These are phyloP conservation scores for Tuber aestivum DNA, from an alignment of 495 filamentous ascomycete species.

Conservation along the genomic window DNA sequence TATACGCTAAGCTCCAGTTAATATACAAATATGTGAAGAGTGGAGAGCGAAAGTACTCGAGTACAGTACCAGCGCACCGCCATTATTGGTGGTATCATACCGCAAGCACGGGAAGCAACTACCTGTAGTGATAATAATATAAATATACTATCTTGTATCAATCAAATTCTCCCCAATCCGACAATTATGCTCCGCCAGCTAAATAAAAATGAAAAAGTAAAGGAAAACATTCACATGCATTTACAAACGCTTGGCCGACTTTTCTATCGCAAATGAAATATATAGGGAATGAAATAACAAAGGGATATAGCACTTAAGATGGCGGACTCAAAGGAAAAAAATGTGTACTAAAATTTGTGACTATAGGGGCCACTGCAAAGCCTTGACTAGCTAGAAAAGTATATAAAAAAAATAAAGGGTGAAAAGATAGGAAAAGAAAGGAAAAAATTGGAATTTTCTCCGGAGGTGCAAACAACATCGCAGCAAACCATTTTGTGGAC, in stretches of 20 bases:
- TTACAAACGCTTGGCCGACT: not conserved
- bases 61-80: not conserved
- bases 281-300: not conserved
- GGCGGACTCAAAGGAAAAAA: not conserved
- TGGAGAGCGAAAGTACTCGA: too few relatives aligned
- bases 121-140: not conserved
- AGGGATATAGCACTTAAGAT: not conserved
- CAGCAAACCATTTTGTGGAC: slow-evolving; percentile 10
- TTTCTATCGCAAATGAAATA: slow-evolving; percentile 3
- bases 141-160: not conserved
- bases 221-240: not conserved
- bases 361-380: not conserved
- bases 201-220: not conserved
- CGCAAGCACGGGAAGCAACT: not conserved
- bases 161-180: not conserved
- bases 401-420: slow-evolving; percentile 5
- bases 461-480: slow-evolving; percentile 8
- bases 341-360: not conserved
- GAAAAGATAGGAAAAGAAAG: not conserved
- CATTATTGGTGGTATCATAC: not conserved
- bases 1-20: too few relatives aligned
- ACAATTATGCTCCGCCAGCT: not conserved
- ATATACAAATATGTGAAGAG: too few relatives aligned
- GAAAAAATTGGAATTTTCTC: slow-evolving; percentile 24
- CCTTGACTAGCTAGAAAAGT: not conserved